phyloP scores from a whole-genome alignment of 2,329 filamentous ascomycete genomes.

The Polytolypa hystricis region DNA sequence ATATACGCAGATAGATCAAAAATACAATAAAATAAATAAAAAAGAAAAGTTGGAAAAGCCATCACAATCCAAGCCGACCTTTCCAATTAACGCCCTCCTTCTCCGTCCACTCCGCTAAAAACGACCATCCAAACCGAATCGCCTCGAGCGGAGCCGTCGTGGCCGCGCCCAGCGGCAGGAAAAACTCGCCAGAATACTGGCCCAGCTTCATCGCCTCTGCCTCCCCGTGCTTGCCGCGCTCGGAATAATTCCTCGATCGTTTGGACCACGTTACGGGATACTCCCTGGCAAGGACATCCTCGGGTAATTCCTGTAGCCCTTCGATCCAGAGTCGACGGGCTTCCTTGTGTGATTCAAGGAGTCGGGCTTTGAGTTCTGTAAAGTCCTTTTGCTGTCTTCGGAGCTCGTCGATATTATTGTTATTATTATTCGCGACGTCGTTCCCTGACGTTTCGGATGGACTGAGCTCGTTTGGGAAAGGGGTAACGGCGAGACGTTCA shows the following conservation, averaged over 20 bases:
- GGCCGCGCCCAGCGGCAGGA: conserved; percentile 33
- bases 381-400: conserved; percentile 29
- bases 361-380: conserved; percentile 27
- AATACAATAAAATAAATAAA: not conserved
- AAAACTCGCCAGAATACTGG: conserved; percentile 28
- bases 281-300: conserved; percentile 29
- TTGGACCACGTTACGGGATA: conserved; percentile 37
- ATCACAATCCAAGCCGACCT: conserved; percentile 29
- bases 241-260: conserved; percentile 26
- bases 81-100: conserved; percentile 37
- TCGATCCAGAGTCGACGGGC: conserved; percentile 35
- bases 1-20: too few species aligned
- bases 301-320: conserved; percentile 29
- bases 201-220: conserved; percentile 23
- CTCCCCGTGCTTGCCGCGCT: conserved; percentile 27
- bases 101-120: conserved; percentile 37
- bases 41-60: conserved; percentile 1
- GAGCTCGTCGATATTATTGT: conserved; percentile 26
- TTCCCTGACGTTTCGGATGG: conserved; percentile 34
- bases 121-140: conserved; percentile 32
- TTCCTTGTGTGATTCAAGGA: conserved; percentile 31
- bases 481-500: conserved; percentile 31
- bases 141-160: conserved; percentile 34
- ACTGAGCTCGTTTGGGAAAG: conserved; percentile 29
- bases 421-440: conserved; percentile 30